A percentile compares a stretch with the other conserved stretches of the same genome.
Conservation (phyloP, 768 basidiomycete species). For the Kwoniella sp. region DNA sequence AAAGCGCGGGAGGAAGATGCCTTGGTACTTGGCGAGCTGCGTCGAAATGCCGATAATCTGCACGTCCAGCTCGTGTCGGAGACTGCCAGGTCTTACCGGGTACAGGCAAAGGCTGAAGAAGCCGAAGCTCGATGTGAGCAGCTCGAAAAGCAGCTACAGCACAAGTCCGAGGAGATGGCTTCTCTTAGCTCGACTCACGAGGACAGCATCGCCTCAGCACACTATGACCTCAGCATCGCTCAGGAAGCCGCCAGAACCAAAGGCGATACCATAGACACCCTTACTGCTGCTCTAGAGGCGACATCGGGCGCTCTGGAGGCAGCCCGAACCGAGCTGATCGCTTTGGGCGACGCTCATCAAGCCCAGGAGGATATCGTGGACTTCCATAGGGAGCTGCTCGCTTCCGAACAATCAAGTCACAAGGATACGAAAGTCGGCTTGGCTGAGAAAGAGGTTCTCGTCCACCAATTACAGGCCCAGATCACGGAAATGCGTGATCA, state of each 20-base stretch:
- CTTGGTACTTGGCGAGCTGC: neutral
- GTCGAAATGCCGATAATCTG: neutral
- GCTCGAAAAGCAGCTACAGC: neutral
- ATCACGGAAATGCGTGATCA: no score
- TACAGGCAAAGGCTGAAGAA: neutral
- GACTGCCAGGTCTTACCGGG: neutral
- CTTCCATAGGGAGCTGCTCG: slow-evolving; percentile 1
- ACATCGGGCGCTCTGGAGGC: neutral
- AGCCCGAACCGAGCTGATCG: neutral
- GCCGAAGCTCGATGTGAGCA: neutral
- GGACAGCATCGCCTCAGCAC: no score
- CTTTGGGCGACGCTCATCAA: neutral
- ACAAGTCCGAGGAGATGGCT: no score
- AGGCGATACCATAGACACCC: no score
- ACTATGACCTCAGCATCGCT: no score
- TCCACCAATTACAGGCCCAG: no score
- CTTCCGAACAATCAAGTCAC: neutral
- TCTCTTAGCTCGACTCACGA: no score
- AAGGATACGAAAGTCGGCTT: neutral
- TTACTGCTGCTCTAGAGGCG: no score
- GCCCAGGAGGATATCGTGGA: slow-evolving; percentile 1
- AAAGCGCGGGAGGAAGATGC: neutral
- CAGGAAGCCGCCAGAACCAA: no score
- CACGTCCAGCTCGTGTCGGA: neutral
- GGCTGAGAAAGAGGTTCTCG: neutral